A percentile compares a stretch with the other conserved stretches of the same genome.
These are phyloP conservation scores for Mycena haematopus DNA, from an alignment of 768 basidiomycete genomes.

Conservation along the genomic window DNA sequence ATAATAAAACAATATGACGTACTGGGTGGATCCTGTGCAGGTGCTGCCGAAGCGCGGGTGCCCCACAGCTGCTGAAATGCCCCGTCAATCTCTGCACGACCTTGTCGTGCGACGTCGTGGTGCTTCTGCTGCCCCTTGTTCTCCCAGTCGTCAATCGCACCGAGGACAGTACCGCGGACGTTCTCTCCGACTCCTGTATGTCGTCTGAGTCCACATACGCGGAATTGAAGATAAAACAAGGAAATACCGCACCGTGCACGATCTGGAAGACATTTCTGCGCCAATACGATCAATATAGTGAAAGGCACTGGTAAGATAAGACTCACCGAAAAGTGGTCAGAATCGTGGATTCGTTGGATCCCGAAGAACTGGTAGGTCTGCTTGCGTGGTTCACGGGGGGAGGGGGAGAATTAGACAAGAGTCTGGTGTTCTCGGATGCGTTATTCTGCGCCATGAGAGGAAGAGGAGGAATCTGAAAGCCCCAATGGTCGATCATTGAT, in stretches of 20 bases:
- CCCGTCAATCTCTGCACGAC: constrained; percentile 16
- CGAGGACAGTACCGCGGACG: constrained; percentile 24
- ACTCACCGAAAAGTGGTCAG: constrained; percentile 3
- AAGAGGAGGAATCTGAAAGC: too few species aligned
- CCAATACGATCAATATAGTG: background rate
- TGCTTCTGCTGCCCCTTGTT: constrained; percentile 21
- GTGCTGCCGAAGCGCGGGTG: background rate
- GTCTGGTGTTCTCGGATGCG: constrained; percentile 9
- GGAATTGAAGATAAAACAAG: background rate
- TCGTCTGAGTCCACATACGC: too few species aligned
- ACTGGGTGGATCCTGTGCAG: background rate
- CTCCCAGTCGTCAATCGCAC: constrained; percentile 23
- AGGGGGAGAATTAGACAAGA: background rate
- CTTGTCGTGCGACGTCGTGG: constrained; percentile 21
- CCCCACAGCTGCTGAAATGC: constrained; percentile 19
- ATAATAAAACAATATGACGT: background rate
- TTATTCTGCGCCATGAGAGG: constrained; percentile 1
- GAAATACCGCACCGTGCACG: constrained; percentile 6
- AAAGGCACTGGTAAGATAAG: background rate
- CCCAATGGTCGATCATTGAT: too few species aligned
- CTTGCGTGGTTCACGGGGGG: constrained; percentile 17
- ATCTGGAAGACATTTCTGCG: constrained; percentile 14
- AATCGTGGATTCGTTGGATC: background rate
- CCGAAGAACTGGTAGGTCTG: background rate
- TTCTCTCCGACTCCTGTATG: constrained; percentile 12